These are phyloP conservation scores for Albatrellus sp. DNA, from an alignment of 1,284 basidiomycete species.

Conservation along the genomic window DNA sequence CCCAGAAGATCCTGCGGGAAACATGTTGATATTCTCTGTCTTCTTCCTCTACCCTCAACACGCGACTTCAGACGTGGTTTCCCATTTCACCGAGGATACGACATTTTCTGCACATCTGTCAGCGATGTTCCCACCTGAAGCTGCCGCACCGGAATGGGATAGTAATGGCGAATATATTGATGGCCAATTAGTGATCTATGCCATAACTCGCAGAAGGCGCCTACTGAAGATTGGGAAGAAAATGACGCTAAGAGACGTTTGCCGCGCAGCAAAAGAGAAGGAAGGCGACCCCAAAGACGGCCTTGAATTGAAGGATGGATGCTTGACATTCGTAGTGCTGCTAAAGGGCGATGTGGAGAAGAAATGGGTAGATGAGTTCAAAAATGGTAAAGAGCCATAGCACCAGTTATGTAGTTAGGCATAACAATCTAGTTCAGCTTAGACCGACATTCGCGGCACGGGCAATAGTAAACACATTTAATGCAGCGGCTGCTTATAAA, in stretches of 20 bases:
- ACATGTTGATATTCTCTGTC: slow-evolving; percentile 71
- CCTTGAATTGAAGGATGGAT: slow-evolving; percentile 77
- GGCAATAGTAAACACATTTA: too few species aligned
- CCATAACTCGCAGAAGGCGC: slow-evolving; percentile 63
- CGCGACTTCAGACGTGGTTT: slow-evolving; percentile 79
- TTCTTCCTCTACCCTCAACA: slow-evolving; percentile 92
- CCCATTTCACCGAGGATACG: slow-evolving; percentile 78
- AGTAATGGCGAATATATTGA: slow-evolving; percentile 57
- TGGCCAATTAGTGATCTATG: slow-evolving; percentile 69
- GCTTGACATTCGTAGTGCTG: slow-evolving; percentile 76
- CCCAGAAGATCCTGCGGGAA: slow-evolving; percentile 38
- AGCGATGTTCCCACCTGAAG: slow-evolving; percentile 69
- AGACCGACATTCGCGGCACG: background rate
- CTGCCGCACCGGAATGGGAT: slow-evolving; percentile 69
- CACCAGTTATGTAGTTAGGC: background rate
- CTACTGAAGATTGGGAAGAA: slow-evolving; percentile 86
- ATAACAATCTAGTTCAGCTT: too few species aligned
- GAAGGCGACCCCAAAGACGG: slow-evolving; percentile 63
- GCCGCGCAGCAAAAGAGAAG: slow-evolving; percentile 46
- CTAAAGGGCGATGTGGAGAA: slow-evolving; percentile 75
- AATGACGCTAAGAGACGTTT: slow-evolving; percentile 73
- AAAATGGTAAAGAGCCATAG: slow-evolving; percentile 34
- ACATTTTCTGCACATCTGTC: slow-evolving; percentile 72
- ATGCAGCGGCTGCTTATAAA: too few species aligned
- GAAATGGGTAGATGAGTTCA: slow-evolving; percentile 87